Evolutionary conservation across 2,329 filamentous ascomycete genomes (phyloP).

Genomic region (Ilyonectria mors-panacis): DNA sequence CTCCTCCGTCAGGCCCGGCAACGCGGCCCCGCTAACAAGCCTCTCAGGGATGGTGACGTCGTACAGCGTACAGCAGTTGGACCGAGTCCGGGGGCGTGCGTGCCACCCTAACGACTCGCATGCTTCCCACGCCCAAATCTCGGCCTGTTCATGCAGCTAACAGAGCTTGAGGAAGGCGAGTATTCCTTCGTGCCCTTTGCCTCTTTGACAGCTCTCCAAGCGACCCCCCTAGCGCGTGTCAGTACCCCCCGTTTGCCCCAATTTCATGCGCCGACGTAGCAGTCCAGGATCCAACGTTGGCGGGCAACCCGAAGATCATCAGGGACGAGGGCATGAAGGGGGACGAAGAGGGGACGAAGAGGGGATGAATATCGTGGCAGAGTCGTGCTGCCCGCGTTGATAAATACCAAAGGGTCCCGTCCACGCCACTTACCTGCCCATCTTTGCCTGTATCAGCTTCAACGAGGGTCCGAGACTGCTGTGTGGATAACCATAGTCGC

Average conservation of each 20-base stretch:
- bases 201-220: neutral
- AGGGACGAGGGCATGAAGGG: neutral
- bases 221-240: constrained; percentile 19
- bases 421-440: constrained; percentile 3
- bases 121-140: neutral
- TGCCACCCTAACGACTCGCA: neutral
- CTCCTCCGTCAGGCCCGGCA: constrained; percentile 13
- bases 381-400: neutral
- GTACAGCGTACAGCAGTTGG: neutral
- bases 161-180: neutral
- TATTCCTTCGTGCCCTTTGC: neutral
- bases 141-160: constrained; percentile 16
- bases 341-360: neutral
- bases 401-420: neutral
- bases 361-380: neutral
- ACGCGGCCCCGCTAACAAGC: constrained; percentile 22
- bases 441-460: constrained; percentile 2
- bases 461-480: neutral
- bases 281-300: neutral
- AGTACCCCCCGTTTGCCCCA: neutral
- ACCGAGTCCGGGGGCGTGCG: neutral
- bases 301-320: neutral
- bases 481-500: neutral
- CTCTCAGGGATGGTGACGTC: constrained; percentile 1
- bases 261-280: constrained; percentile 15